Base-by-base conservation (phyloP, 257 asterid species). In the Fraxinus quadrangulata region DNA sequence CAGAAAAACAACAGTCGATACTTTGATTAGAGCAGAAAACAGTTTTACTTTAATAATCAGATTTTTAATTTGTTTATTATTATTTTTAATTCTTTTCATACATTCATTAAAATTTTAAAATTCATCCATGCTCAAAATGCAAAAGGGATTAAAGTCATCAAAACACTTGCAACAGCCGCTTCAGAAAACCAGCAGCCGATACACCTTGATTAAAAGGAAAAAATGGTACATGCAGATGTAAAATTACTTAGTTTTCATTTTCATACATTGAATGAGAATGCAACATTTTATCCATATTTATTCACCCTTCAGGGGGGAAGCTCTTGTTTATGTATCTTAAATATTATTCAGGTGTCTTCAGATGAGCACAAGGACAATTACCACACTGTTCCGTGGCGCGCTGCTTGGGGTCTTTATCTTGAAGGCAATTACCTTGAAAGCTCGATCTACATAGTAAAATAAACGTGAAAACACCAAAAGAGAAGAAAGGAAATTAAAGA, bases 361-460 rank as follows among this genome's bases (percentile, higher is more conserved):
- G 37, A 67, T 61, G 36, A 21, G 80, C 40, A 80, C 26, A 63
- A 69, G 33, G 28, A 5, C 24, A 71, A 87, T 2, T 80, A 89
- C 94, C 88, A 81, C 92, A 89, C 80, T 86, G 85, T 37, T 86
- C 68, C 40, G 83, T 65, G 23, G 87, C 81, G 30, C 94, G 92
- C 82, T 83, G 94, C 79, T 85, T 87, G 51, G 85, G 76, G 71
- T 85, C 86, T 77, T 83, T 85, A 39, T 73, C 92, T 77, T 89
- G 84, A 83, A 89, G 86, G 85, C 94, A 89, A 70, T 89, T 89
- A 23, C 87, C 94, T 75, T 79, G 85, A 71, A 89, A 89, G 81
- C 87, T 83, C 24, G 87, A 82, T 78, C 93, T 89, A 80, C 54
- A 78, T 63, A 73, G 63, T 16, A 75, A 63, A 66, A 71, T 28